Evolutionary conservation across 2,329 filamentous ascomycete species (phyloP), one percentile per base, ranked within the genome.

Genomic region (Waltergamsia citrina): DNA sequence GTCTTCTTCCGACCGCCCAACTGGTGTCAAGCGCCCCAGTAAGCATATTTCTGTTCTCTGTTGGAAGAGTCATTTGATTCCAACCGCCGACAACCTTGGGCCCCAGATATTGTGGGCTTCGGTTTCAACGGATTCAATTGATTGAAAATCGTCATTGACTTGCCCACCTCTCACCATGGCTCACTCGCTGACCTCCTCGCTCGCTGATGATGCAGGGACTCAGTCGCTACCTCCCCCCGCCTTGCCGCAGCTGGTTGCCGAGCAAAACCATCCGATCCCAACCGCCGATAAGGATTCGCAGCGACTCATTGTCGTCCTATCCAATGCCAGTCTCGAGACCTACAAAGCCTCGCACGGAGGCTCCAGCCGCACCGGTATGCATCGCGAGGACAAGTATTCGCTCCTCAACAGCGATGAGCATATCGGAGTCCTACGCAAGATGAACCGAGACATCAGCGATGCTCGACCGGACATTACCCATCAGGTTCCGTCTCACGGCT

Each of bases 341-440:
- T 96, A 95, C 71, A 93, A 93, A 57, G 85, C 92, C 2, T 83
- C 85, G 15, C 79, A 86, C 45, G 79, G 80, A 40, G 74, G 79
- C 57, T 71, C 53, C 58, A 74, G 54, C 63, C 79, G 63, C 60
- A 77, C 56, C 67, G 69, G 77, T 21, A 65, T 71, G 38, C 74
- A 76, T 40, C 77, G 84, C 33, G 88, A 95, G 50, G 90, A 95
- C 57, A 96, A 96, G 61, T 98, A 94, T 63, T 94, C 90, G 41
- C 70, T 98, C 34, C 78, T 98, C 52, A 98, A 98, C 70, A 95
- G 88, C 61, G 92, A 98, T 54, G 92, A 98, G 63, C 92, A 98
- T 57, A 98, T 98, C 47, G 92, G 92, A 42, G 84, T 96, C 44
- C 94, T 98, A 87, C 82, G 92, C 52, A 98, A 96, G 70, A 96